Base-by-base conservation (phyloP, 148 eudicot genomes). In the Spergularia marina region DNA sequence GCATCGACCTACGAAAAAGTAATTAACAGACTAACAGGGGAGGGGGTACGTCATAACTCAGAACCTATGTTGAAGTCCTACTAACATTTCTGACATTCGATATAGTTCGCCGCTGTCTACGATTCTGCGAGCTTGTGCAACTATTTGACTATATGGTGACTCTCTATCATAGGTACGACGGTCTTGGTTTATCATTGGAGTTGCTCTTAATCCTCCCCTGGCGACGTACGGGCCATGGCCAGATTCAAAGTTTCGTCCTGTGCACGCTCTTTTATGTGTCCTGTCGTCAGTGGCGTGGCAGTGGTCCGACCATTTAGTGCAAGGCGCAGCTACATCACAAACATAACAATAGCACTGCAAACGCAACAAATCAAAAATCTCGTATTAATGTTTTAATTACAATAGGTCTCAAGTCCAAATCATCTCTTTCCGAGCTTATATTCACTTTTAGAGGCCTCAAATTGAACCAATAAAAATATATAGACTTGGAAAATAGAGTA, bases 281-380 rank as follows among this genome's bases (percentile, higher is more conserved):
- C 34, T n/a, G 53, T 77, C 60, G 53, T 77, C 60, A 34, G 36
- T 72, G 14, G 81, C 81, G 12, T 65, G 41, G 25, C 81, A 78
- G 52, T 65, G 81, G 4, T 16, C 71, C n/a, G 61, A 25, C 85
- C 85, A 83, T 21, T 79, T 39, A 12, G 60, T 65, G 80, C 90
- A 85, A 71, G 90, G 90, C 2, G 86, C 90, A 4, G 82, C 74
- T 53, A 9, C 18, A 20, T 87, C 87, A 72, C 90, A 87, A 17
- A 87, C 72, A 12, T 80, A 79, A 65, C 90, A 87, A 66, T 83
- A 86, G 76, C 91, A 88, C 89, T 88, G 80, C 84, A 72, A 23
- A 4, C 17, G 2, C 63, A 75, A 72, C 21, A 15, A 13, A n/a
- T 56, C 1, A 75, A 73, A 47, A 17, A 44, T 34, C 15, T 41